These are phyloP conservation scores for Naegleria fowleri DNA, from an alignment of 208 protist genomes.

Conservation along the genomic window DNA sequence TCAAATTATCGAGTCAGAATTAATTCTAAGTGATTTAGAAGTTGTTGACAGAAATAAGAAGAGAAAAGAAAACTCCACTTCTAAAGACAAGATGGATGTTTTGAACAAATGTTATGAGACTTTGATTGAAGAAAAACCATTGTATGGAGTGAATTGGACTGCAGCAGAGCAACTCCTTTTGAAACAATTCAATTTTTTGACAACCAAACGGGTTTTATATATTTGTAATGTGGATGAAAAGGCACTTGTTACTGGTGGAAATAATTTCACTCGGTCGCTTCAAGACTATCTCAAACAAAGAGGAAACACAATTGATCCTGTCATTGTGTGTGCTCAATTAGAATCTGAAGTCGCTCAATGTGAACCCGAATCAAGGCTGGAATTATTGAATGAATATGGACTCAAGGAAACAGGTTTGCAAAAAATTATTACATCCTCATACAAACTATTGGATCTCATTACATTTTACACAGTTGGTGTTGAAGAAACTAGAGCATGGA, in stretches of 20 bases:
- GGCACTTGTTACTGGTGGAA: not conserved
- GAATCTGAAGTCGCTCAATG: not conserved
- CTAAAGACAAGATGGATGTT: not conserved
- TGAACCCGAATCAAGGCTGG: not conserved
- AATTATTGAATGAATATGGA: not conserved
- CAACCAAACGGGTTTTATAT: slow-evolving; percentile 7
- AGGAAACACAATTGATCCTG: not conserved
- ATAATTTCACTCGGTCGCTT: not conserved
- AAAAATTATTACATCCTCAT: slow-evolving; percentile 90
- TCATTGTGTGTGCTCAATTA: not conserved
- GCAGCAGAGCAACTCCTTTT: not conserved
- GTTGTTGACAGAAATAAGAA: slow-evolving; percentile 51
- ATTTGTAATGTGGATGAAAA: slow-evolving; percentile 13
- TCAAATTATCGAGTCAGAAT: slow-evolving; percentile 93
- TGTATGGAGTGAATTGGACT: not conserved
- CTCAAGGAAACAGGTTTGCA: slow-evolving; percentile 27
- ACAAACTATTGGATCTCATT: slow-evolving; percentile 88
- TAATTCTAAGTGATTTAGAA: slow-evolving; percentile 94
- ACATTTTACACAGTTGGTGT: slow-evolving; percentile 87
- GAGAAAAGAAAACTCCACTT: not conserved
- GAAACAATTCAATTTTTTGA: slow-evolving; percentile 1
- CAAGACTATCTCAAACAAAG: not conserved
- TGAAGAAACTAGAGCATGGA: slow-evolving; percentile 97
- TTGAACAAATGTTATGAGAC: not conserved
- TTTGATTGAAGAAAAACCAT: not conserved